These are phyloP conservation scores for Yamadazyma conglobata DNA, from an alignment of 1,139 yeast species.

Conservation along the genomic window DNA sequence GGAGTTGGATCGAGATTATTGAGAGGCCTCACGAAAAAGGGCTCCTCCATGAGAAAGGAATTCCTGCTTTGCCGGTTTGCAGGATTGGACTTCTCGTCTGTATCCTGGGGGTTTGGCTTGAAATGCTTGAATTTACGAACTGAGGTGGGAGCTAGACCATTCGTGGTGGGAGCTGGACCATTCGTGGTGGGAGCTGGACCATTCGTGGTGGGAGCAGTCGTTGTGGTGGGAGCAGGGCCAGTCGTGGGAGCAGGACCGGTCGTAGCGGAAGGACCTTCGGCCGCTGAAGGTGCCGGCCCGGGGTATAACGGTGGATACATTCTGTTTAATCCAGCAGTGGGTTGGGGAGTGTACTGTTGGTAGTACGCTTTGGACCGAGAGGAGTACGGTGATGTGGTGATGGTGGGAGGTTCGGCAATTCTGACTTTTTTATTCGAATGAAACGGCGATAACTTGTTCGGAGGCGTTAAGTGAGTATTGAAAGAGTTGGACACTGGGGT, in stretches of 20 bases:
- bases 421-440: slow-evolving; percentile 10
- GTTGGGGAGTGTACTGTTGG: slow-evolving; percentile 17
- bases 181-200: background rate
- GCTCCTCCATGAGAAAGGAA: too few species aligned
- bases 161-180: background rate
- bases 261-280: background rate
- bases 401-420: slow-evolving; percentile 6
- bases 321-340: slow-evolving; percentile 12
- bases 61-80: too few species aligned
- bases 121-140: too few species aligned
- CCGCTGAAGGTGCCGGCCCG: background rate
- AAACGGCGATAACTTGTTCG: slow-evolving; percentile 16
- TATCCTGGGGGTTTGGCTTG: too few species aligned
- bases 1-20: slow-evolving; percentile 2
- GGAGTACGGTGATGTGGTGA: slow-evolving; percentile 11
- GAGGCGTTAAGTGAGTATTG: slow-evolving; percentile 16
- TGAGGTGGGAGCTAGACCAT: too few species aligned
- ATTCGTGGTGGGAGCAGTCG: too few species aligned
- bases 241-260: background rate
- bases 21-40: too few species aligned
- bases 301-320: slow-evolving; percentile 8
- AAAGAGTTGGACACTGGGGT: slow-evolving; percentile 13
- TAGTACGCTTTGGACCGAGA: slow-evolving; percentile 10
- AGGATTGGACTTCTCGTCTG: background rate
- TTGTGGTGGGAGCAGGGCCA: background rate